Base-by-base conservation (phyloP, 306 rosid species). In the Cicer yamashitae region DNA sequence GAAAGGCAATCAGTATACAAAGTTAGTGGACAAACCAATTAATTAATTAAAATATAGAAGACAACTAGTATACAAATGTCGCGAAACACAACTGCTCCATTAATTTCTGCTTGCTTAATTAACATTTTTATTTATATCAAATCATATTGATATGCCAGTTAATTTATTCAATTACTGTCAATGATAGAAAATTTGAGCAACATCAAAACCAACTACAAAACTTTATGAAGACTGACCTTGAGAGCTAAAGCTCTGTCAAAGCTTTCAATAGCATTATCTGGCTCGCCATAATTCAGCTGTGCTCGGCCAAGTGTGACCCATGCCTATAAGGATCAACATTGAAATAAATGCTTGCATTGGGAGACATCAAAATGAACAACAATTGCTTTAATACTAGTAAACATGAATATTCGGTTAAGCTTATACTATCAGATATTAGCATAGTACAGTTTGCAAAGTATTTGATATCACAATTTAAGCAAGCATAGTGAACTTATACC, bases 241-340 rank as follows among this genome's bases (percentile, higher is more conserved):
- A 91, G 82, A 68, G 91, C 91, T 80, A 88, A 67, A 47, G 98
- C 91, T 80, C 70, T 84, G 79, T 94, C 97, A 80, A 94, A 94
- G 83, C 94, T 94, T 70, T 87, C 86, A 63, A 88, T 77, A 25
- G 94, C 96, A 74, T 82, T 86, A 84, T 94, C 97, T 9, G 98
- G 97, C 83, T 94, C 96, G 54, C 97, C 97, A 75, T 83, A 94
- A 82, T 94, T 91, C 70, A 94, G 83, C 78, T 91, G 97, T 65
- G 98, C 91, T 81, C 98, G 90, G 61, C 96, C 98, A 67, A 94
- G 97, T 54, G 98, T 91, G 67, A 90, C 77, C 98, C 97, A 90
- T 50, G 94, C 97, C 97, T 94, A 81, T 38, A 69, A 61, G 64
- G 57, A 81, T 72, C 81, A 68, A 61, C 48, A 67, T 74, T 12